Conservation (phyloP, 805 yeast species). For the Naumovozyma castellii region DNA sequence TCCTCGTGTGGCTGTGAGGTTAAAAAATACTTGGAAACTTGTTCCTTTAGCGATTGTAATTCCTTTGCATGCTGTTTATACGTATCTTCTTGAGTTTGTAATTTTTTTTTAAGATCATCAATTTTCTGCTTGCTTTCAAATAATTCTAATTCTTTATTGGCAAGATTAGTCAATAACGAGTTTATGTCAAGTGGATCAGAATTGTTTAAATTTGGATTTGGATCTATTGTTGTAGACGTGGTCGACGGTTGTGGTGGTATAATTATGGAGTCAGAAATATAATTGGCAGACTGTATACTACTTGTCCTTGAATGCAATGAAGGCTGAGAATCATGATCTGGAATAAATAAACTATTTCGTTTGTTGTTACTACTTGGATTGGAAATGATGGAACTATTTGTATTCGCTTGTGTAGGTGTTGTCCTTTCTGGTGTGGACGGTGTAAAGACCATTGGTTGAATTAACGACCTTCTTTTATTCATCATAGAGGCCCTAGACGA, state of each 20-base stretch:
- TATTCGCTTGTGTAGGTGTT: too few relatives aligned
- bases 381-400: neutral
- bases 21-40: slow-evolving; percentile 22
- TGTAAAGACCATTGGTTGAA: slow-evolving; percentile 22
- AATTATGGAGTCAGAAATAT: neutral
- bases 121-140: slow-evolving; percentile 54
- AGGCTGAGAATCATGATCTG: neutral
- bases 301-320: slow-evolving; percentile 1
- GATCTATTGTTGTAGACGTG: too few relatives aligned
- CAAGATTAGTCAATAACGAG: slow-evolving; percentile 32
- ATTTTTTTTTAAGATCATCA: slow-evolving; percentile 36
- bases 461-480: slow-evolving; percentile 20
- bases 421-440: slow-evolving; percentile 8
- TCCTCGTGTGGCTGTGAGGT: neutral
- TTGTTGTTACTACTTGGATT: too few relatives aligned
- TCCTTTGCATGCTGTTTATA: slow-evolving; percentile 35
- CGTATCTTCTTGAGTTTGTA: slow-evolving; percentile 42
- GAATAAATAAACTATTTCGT: neutral
- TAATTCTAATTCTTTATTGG: slow-evolving; percentile 58
- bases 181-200: neutral
- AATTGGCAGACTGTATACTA: neutral
- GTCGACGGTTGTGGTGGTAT: neutral
- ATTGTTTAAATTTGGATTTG: neutral
- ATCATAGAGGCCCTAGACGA: slow-evolving; percentile 8
- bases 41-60: slow-evolving; percentile 27